Evolutionary conservation across 2,329 filamentous ascomycete genomes (phyloP).

Genomic region (Cladobotryum mycophilum): DNA sequence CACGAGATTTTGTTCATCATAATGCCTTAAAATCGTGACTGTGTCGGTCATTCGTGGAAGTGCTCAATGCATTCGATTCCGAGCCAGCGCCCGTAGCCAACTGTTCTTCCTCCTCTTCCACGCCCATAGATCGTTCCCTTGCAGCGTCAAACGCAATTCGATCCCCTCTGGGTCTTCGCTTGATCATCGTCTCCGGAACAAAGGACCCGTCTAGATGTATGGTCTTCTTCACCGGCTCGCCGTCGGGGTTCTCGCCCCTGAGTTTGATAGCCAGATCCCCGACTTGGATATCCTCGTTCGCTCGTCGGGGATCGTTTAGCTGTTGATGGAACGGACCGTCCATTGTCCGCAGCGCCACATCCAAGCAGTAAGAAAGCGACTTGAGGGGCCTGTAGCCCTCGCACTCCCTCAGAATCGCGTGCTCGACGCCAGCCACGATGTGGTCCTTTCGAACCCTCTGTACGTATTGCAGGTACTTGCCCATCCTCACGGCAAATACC

Average conservation of each 20-base stretch:
- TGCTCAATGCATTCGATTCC: too few species aligned
- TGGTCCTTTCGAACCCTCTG: slow-evolving; percentile 1
- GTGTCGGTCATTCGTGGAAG: too few species aligned
- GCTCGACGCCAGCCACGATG: slow-evolving; percentile 23
- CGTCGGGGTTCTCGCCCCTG: not conserved
- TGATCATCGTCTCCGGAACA: slow-evolving; percentile 11
- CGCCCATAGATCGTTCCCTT: too few species aligned
- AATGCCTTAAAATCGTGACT: too few species aligned
- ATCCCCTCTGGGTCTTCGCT: not conserved
- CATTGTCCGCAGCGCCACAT: slow-evolving; percentile 20
- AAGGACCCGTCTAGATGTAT: slow-evolving; percentile 11
- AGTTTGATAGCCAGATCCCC: slow-evolving; percentile 12
- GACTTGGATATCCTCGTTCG: not conserved
- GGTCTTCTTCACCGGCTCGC: slow-evolving; percentile 1
- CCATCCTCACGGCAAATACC: slow-evolving; percentile 24
- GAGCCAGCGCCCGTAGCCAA: too few species aligned
- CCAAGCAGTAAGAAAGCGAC: slow-evolving; percentile 21
- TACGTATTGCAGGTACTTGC: slow-evolving; percentile 10
- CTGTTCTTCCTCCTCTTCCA: too few species aligned
- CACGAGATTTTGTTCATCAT: too few species aligned
- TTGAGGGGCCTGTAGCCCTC: slow-evolving; percentile 23
- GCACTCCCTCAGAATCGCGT: slow-evolving; percentile 24
- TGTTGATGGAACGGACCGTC: slow-evolving; percentile 22
- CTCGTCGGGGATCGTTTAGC: slow-evolving; percentile 4
- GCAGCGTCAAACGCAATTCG: too few species aligned